Evolutionary conservation across 495 filamentous ascomycete species (phyloP), one percentile per base, ranked within the genome.

Genomic region (Hypomontagnella monticulosa): DNA sequence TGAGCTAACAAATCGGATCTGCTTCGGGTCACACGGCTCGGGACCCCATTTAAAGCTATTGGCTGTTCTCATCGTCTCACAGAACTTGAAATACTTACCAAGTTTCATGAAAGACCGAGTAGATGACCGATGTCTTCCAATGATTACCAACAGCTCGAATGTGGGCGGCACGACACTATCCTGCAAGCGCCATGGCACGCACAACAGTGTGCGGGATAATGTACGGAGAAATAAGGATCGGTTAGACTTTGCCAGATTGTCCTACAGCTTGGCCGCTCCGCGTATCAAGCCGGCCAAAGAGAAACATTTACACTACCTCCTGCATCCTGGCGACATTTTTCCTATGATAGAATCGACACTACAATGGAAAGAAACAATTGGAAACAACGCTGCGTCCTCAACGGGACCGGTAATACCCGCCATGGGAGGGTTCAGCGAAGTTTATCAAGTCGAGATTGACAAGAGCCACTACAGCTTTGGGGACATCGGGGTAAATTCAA

Each of bases 401-500:
- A 57, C 18, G n/a, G 11, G n/a, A n/a, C n/a, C 7, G 12, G 9
- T n/a, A 4, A 1, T 38, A 1, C 19, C 38, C 14, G 7, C 18
- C 2, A 52, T 54, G 23, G 66, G 59, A 0, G 66, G 60, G 4
- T 69, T 56, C 33, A 69, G 66, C 14, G 59, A 69, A 15, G 66
- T 69, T 4, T 64, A 54, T 20, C 47, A 40, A 20, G 60, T 69
- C 41, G 14, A 40, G 37, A 59, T 69, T 4, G 60, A 64, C 3
- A 20, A 33, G 4, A 60, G 54, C 33, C 66, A 64, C 12, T 59
- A 54, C 9, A 7, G 38, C 12, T 63, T 69, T 20, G 47, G 16
- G 9, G n/a, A 54, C 9, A 32, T 55, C 12, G 54, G 55, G n/a
- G 66, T 69, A 59, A 0, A 59, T 63, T 23, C 6, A 2, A 6